Conservation (phyloP, 768 basidiomycete species). For the Artomyces pyxidatus region DNA sequence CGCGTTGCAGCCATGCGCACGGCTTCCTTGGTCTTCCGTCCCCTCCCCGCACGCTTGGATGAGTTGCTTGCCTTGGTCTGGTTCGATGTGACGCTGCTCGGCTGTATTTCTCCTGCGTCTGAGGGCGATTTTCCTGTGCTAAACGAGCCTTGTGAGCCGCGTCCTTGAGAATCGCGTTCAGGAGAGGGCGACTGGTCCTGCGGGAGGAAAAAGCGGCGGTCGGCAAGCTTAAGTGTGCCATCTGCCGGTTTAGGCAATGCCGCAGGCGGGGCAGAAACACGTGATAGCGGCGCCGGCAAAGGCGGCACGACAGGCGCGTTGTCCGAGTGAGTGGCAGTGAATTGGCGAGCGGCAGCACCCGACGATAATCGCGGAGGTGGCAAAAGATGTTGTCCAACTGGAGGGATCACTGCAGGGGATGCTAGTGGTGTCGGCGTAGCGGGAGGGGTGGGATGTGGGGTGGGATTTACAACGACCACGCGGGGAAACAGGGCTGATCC, state of each 20-base stretch:
- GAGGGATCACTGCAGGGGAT: constrained; percentile 20
- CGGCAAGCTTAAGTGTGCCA: constrained; percentile 27
- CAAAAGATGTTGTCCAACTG: constrained; percentile 23
- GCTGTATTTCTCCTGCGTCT: constrained; percentile 25
- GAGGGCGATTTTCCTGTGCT: constrained; percentile 22
- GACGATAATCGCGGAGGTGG: constrained; percentile 19
- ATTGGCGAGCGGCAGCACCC: constrained; percentile 7
- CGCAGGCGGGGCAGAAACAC: constrained; percentile 1
- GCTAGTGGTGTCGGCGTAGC: constrained; percentile 41
- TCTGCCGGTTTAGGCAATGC: constrained; percentile 12
- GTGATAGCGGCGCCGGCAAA: not conserved
- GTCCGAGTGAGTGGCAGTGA: not conserved
- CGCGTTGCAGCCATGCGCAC: constrained; percentile 7
- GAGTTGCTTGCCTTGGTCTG: constrained; percentile 21
- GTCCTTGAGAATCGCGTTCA: constrained; percentile 23
- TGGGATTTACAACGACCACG: constrained; percentile 66
- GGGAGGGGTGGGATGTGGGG: constrained; percentile 74
- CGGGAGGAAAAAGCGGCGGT: constrained; percentile 37
- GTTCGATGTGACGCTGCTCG: constrained; percentile 30
- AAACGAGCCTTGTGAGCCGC: constrained; percentile 22
- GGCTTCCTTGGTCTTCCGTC: constrained; percentile 14
- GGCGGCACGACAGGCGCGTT: not conserved
- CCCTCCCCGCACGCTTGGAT: constrained; percentile 15
- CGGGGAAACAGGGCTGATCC: constrained; percentile 34
- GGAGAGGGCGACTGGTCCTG: constrained; percentile 33